Base-by-base conservation (phyloP, 352 stramenopile species). In the Phytophthora meadii region DNA sequence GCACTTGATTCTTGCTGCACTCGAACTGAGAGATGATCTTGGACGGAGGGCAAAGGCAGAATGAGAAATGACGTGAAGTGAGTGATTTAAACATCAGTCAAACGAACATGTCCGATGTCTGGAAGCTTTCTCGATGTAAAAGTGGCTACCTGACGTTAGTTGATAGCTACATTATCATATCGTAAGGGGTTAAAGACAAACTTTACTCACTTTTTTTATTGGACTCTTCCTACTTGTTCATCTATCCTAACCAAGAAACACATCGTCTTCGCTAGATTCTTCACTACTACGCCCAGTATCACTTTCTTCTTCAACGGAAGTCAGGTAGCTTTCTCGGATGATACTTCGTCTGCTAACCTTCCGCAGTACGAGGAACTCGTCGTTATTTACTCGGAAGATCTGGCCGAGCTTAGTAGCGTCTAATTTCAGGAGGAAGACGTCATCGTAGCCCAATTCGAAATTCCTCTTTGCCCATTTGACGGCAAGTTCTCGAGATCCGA, bases 391-490 rank as follows among this genome's bases (percentile, higher is more conserved):
- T n/a, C 30, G 15, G 36, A 68, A 68, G 8, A 68, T 40, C 9
- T 44, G 32, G 0, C 61, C 53, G 5, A 68, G 37, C 22, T 68
- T 22, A 22, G 22, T 22, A 22, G 22, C 22, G 22, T 22, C 22
- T 2, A 22, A 22, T 55, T 63, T 57, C 36, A 68, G 14, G 5
- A 68, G 37, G 25, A 68, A 68, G 3, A 57, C 53, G 61, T 68
- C 60, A 22, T 68, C 61, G 44, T 64, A 68, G n/a, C 61, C 61
- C 4, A 58, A n/a, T 32, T 57, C 37, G 14, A 64, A 68, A 22
- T 68, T 36, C 3, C 45, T 28, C 27, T 34, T 30, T 2, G 61
- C 61, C 61, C 61, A 68, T 4, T 68, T 46, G 9, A 64, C 53
- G 3, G 61, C 61, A 39, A 53, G 27, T 1, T 51, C 53, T 32